A percentile compares a stretch with the other conserved stretches of the same genome.
phyloP scores from a whole-genome alignment of 176 grass and related monocot species.

The Tuctoria greenei region DNA sequence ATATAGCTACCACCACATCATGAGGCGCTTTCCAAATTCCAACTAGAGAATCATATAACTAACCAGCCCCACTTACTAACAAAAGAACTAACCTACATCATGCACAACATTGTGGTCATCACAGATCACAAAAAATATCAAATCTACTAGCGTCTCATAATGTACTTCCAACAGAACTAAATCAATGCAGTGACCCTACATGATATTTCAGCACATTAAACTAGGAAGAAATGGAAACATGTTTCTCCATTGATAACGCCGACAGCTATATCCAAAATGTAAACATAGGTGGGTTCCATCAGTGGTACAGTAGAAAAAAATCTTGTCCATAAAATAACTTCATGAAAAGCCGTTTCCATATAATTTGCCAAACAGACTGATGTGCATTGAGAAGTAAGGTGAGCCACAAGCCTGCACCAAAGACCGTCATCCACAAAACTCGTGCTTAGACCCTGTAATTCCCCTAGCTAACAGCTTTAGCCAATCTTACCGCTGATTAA shows the following conservation, averaged over 20 bases:
- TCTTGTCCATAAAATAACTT: background rate
- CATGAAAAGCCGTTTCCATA: background rate
- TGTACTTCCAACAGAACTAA: background rate
- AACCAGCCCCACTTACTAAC: background rate
- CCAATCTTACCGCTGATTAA: background rate
- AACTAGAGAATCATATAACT: constrained; percentile 2
- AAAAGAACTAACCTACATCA: background rate
- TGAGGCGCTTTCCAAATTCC: background rate
- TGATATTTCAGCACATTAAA: constrained; percentile 12
- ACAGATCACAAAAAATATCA: constrained; percentile 3
- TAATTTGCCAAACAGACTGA: background rate
- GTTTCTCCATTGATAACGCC: background rate
- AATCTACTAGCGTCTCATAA: background rate
- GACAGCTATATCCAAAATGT: background rate
- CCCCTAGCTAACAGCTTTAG: background rate
- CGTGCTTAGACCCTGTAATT: background rate
- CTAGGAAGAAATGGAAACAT: background rate
- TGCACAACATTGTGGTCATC: background rate
- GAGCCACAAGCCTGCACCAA: background rate
- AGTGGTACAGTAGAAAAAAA: background rate
- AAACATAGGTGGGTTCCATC: background rate
- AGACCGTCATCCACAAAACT: background rate
- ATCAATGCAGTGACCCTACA: constrained; percentile 2
- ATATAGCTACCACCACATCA: background rate
- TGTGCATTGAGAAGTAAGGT: background rate